phyloP scores from a whole-genome alignment of 768 basidiomycete species.

The Infundibulicybe gibba region DNA sequence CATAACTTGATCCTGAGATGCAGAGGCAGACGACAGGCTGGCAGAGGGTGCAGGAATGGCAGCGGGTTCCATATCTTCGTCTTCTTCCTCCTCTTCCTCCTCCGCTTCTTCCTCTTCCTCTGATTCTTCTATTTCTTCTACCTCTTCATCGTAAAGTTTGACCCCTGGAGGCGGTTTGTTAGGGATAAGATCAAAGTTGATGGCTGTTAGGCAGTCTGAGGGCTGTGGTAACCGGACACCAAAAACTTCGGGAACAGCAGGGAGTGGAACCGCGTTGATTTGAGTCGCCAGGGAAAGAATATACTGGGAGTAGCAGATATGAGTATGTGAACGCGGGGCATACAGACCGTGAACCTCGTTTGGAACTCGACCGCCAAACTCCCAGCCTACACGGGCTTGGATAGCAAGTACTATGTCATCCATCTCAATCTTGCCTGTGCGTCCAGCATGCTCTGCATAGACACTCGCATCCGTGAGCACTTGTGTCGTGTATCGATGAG shows the following conservation, averaged over 20 bases:
- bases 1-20: conserved; percentile 31
- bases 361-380: conserved; percentile 84
- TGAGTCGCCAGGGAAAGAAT: conserved; percentile 77
- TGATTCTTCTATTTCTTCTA: conserved; percentile 79
- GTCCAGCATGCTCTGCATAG: conserved; percentile 84
- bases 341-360: conserved; percentile 61
- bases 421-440: conserved; percentile 74
- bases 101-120: conserved; percentile 62
- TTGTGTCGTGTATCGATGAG: conserved; percentile 80
- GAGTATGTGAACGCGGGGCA: no score
- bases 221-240: conserved; percentile 75
- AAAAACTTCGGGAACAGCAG: conserved; percentile 84
- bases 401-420: conserved; percentile 81
- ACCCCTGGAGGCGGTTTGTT: conserved; percentile 80
- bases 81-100: conserved; percentile 17
- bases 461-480: conserved; percentile 83
- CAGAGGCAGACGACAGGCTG: conserved; percentile 20
- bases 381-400: conserved; percentile 90
- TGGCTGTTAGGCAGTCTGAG: conserved; percentile 69
- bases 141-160: conserved; percentile 74
- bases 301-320: conserved; percentile 41
- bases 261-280: conserved; percentile 77
- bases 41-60: conserved; percentile 37
- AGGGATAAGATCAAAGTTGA: conserved; percentile 85
- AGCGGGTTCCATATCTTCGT: conserved; percentile 71